A percentile compares a stretch with the other conserved stretches of the same genome.
Conservation (phyloP, 2,329 filamentous ascomycete species). For the Sporothrix brasiliensis region DNA sequence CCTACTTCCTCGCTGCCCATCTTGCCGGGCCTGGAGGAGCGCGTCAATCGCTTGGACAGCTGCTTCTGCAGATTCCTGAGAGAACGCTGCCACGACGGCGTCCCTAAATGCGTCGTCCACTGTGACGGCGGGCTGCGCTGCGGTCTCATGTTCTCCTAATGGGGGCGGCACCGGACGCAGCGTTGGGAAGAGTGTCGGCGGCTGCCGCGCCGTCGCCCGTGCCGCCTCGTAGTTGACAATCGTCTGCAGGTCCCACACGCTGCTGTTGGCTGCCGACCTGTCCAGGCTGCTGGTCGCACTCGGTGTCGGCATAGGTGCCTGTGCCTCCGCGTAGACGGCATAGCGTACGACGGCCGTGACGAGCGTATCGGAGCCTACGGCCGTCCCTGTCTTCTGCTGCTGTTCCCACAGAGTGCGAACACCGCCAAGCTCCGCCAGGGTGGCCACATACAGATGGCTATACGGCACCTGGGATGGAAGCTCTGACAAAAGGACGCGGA, state of each 20-base stretch:
- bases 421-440: conserved; percentile 37
- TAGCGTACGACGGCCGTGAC: conserved; percentile 24
- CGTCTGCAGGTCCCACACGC: conserved; percentile 22
- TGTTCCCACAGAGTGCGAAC: conserved; percentile 34
- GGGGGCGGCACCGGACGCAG: neutral
- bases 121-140: neutral
- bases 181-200: neutral
- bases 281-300: neutral
- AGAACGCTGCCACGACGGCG: neutral
- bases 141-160: neutral
- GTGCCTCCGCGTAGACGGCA: neutral
- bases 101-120: neutral
- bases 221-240: conserved; percentile 5
- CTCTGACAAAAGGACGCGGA: conserved; percentile 17
- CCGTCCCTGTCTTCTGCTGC: neutral
- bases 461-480: too few relatives aligned
- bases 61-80: neutral
- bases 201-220: neutral
- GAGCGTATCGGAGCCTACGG: neutral
- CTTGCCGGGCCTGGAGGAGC: neutral
- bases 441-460: conserved; percentile 17
- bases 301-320: neutral
- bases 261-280: neutral
- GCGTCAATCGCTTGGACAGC: conserved; percentile 10
- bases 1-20: neutral